phyloP scores from a whole-genome alignment of 768 basidiomycete species.

The Omphalotus guepiniiformis region DNA sequence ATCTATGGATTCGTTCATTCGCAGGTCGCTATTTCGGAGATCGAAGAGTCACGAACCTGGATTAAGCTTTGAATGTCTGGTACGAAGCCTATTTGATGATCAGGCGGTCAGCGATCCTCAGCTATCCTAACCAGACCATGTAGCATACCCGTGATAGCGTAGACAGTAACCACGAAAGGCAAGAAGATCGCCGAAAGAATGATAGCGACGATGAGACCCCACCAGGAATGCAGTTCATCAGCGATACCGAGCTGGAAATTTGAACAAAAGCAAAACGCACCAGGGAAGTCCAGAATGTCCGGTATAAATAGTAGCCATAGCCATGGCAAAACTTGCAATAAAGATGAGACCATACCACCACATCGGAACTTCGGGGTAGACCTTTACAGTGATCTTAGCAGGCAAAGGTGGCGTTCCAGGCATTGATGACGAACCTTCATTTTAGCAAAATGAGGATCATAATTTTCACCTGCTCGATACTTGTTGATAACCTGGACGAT shows the following conservation, averaged over 20 bases:
- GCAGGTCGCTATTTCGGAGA: background rate
- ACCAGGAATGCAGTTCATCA: conserved; percentile 33
- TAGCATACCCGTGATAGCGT: conserved; percentile 44
- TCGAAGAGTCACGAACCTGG: conserved; percentile 15
- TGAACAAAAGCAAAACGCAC: conserved; percentile 26
- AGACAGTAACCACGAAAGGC: conserved; percentile 51
- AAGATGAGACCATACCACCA: conserved; percentile 50
- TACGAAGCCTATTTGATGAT: conserved; percentile 24
- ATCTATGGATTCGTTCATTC: conserved; percentile 30
- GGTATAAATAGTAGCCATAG: conserved; percentile 51
- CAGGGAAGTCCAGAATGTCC: conserved; percentile 52
- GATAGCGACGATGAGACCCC: conserved; percentile 50
- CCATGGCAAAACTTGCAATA: conserved; percentile 41
- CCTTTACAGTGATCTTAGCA: conserved; percentile 9
- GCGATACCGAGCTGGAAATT: background rate
- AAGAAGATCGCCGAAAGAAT: conserved; percentile 45
- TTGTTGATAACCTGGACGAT: conserved; percentile 37
- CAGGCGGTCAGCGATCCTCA: background rate
- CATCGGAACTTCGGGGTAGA: conserved; percentile 38
- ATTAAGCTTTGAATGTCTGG: conserved; percentile 33
- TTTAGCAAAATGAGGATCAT: conserved; percentile 54
- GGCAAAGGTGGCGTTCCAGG: background rate
- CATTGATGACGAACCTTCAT: conserved; percentile 39
- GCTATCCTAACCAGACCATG: too few species aligned
- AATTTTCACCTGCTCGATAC: conserved; percentile 37